Evolutionary conservation across 345 rosid species (phyloP), one percentile per base, ranked within the genome.

Genomic region (Acer yangbiense): DNA sequence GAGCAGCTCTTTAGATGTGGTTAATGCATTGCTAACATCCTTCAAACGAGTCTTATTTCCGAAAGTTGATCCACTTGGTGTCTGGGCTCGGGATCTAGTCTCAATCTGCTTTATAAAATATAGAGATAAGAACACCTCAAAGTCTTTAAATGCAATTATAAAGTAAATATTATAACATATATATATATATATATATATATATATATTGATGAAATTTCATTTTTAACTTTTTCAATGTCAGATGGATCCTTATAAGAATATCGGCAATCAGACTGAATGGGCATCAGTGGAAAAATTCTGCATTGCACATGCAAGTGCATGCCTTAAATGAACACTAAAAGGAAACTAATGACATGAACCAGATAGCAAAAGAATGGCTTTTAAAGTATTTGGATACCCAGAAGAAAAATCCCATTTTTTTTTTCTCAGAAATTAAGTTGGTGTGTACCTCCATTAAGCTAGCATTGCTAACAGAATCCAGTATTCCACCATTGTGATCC

Each of bases 391-490:
- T 65, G 44, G 39, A 20, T 21, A 62, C 29, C 67, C 73, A 74
- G 58, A 58, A 29, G 43, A 13, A 25, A 29, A 29, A 16, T 21
- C 63, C 7, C 55, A 10, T 29, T 16, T 29, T 16, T 25, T 9
- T 10, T 25, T 6, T 12, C 58, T 50, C 12, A 48, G 71, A 81
- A 62, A 18, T 68, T 6, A 62, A 65, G 43, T 23, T 4, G 64
- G 65, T 81, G 20, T 90, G 20, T 90, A 94, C 99, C 92, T 94
- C 98, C 98, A 96, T 94, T 67, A 96, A 84, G 84, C 97, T 88
- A 77, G 85, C 90, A 80, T 90, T 91, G 89, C 97, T 91, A 75
- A 89, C 64, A 55, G 93, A 93, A 81, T 92, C 97, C 73, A 88
- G 80, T 63, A 86, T 81, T 43, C 88, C 89, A 72, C 78, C 83